Base-by-base conservation (phyloP, 495 filamentous ascomycete genomes). In the Cladorrhinum samala region DNA sequence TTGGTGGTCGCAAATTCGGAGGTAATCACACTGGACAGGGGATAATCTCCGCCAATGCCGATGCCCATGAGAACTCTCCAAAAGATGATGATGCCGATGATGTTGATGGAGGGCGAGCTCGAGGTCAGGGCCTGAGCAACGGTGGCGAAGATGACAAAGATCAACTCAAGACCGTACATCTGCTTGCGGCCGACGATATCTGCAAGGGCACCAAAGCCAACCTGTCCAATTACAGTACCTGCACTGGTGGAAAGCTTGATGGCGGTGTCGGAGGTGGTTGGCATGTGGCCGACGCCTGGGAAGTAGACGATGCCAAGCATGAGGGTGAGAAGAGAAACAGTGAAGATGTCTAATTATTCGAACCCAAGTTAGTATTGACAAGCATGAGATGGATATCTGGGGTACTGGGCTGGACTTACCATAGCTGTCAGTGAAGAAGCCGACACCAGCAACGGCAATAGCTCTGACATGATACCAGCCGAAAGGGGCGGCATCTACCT, bases 241-340 rank as follows among this genome's bases (percentile, higher is more conserved):
- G 81, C 85, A 9, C 86, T 91, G n/a, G 89, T 93, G 7, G 89
- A 80, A 13, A 90, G 83, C 69, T 95, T 95, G 73, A 95, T 89
- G 44, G 86, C 88, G 2, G 86, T 91, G 62, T 92, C 87, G 8
- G 84, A 79, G 53, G 66, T 70, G 47, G 72, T 75, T 20, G 83
- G 83, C 62, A 89, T 84, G 2, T 61, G 54, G 36, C 85, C 80
- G 19, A 56, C 41, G 39, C 64, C 66, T 41, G 66, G 76, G 71
- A 76, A 89, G 76, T 80, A 89, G 52, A 87, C 84, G n/a, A 89
- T 75, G 50, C 86, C 87, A 47, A 88, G 66, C 84, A 89, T 89
- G 54, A 72, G 76, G 66, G 70, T 69, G 68, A 84, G 71, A 58
- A 83, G 69, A 48, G 82, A 82, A 68, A 87, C 83, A 53, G 81